A percentile compares a stretch with the other conserved stretches of the same genome.
phyloP scores from a whole-genome alignment of 108 stramenopile species.

The Parmales sp. region DNA sequence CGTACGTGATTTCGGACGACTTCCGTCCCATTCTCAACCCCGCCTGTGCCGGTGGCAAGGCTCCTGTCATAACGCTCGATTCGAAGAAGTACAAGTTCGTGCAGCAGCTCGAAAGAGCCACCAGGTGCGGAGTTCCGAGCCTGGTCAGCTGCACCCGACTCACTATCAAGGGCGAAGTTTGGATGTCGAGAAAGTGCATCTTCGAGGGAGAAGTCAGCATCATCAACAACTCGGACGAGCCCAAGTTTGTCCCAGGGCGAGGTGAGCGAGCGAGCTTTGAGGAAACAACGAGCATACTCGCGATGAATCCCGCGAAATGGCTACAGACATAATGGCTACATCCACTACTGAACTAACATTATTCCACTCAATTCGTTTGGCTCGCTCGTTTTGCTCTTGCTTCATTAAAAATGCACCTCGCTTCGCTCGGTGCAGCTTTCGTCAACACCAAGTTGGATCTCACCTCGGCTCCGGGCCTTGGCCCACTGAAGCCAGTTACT shows the following conservation, averaged over 20 bases:
- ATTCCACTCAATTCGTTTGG: too few relatives aligned
- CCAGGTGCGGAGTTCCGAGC: constrained; percentile 72
- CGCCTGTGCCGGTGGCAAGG: constrained; percentile 57
- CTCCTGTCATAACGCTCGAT: constrained; percentile 80
- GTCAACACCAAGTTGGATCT: constrained; percentile 74
- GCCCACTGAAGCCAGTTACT: constrained; percentile 57
- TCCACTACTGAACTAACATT: too few relatives aligned
- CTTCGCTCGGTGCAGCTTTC: too few relatives aligned
- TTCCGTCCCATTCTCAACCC: constrained; percentile 82
- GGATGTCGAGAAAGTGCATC: constrained; percentile 66
- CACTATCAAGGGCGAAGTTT: constrained; percentile 76
- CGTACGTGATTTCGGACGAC: constrained; percentile 74
- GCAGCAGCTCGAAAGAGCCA: constrained; percentile 81
- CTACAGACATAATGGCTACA: too few relatives aligned
- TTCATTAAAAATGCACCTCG: too few relatives aligned
- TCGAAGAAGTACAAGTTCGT: constrained; percentile 92
- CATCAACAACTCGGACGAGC: constrained; percentile 75
- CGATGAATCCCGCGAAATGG: too few relatives aligned
- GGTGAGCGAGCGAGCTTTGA: too few relatives aligned
- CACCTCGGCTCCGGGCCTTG: constrained; percentile 71
- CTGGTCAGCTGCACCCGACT: constrained; percentile 80
- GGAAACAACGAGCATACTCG: too few relatives aligned
- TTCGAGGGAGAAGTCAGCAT: constrained; percentile 79
- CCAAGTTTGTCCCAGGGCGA: constrained; percentile 76
- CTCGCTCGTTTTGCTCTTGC: too few relatives aligned